These are phyloP conservation scores for Aspergillus pseudoviridinutans DNA, from an alignment of 2,329 filamentous ascomycete species.

Conservation along the genomic window DNA sequence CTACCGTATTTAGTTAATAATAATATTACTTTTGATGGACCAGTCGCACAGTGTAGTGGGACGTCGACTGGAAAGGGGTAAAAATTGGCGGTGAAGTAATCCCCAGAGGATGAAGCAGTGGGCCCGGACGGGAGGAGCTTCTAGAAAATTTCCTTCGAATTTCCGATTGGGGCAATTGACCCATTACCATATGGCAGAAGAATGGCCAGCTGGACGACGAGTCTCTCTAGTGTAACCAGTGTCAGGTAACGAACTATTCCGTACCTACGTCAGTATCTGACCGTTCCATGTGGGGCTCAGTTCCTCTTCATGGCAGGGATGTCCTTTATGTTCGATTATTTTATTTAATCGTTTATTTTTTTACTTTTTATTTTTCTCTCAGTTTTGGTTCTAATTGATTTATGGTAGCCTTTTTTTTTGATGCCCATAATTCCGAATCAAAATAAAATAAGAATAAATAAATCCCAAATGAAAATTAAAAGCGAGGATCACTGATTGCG, in stretches of 20 bases:
- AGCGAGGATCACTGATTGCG: not conserved
- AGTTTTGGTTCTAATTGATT: constrained; percentile 1
- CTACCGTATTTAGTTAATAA: not conserved
- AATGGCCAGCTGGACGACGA: constrained; percentile 7
- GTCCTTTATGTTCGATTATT: constrained; percentile 14
- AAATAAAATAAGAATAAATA: constrained; percentile 7
- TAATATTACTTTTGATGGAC: not conserved
- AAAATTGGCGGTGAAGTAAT: not conserved
- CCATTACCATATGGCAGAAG: constrained; percentile 11
- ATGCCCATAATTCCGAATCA: constrained; percentile 7
- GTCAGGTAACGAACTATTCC: constrained; percentile 17
- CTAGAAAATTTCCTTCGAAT: constrained; percentile 24
- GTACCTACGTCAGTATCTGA: constrained; percentile 7
- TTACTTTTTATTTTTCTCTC: constrained; percentile 7
- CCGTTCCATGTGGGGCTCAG: constrained; percentile 16
- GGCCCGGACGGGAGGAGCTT: constrained; percentile 7
- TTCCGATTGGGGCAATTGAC: constrained; percentile 16
- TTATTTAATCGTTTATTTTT: not conserved
- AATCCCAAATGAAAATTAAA: constrained; percentile 1
- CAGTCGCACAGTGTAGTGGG: not conserved
- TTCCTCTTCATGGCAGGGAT: constrained; percentile 18
- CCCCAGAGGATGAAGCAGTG: not conserved
- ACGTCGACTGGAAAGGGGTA: not conserved
- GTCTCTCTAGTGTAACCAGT: constrained; percentile 6
- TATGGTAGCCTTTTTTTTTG: not conserved